Evolutionary conservation across 2,329 filamentous ascomycete genomes (phyloP).

Genomic region (Leptographium galeiforme): DNA sequence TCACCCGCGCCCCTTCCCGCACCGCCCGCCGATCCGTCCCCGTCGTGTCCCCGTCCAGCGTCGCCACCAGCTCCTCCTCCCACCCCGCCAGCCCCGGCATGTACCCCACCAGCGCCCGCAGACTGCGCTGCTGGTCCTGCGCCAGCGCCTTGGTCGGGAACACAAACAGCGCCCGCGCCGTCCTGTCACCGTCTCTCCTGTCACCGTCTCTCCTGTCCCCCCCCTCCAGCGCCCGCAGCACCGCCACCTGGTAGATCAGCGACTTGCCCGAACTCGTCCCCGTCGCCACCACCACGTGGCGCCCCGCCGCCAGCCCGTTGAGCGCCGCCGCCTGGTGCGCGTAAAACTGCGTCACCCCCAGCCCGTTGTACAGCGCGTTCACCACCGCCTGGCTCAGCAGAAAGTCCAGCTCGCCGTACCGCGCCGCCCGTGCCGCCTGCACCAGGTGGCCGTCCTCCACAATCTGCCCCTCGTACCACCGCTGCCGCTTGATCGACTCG

Average conservation of each 20-base stretch:
- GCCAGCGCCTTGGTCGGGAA: slow-evolving; percentile 95
- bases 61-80: slow-evolving; percentile 63
- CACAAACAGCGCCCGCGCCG: slow-evolving; percentile 86
- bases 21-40: slow-evolving; percentile 67
- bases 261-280: slow-evolving; percentile 96
- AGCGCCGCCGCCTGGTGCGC: slow-evolving; percentile 89
- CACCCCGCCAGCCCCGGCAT: slow-evolving; percentile 55
- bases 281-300: slow-evolving; percentile 83
- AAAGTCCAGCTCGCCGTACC: slow-evolving; percentile 76
- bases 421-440: slow-evolving; percentile 70
- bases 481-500: slow-evolving; percentile 62
- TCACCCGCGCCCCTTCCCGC: slow-evolving; percentile 76
- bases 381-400: slow-evolving; percentile 79
- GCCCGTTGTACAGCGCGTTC: slow-evolving; percentile 91
- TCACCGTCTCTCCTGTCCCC: slow-evolving; percentile 29
- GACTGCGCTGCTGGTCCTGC: slow-evolving; percentile 80
- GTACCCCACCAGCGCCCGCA: slow-evolving; percentile 72
- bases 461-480: slow-evolving; percentile 88
- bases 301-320: slow-evolving; percentile 69
- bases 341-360: slow-evolving; percentile 74
- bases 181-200: slow-evolving; percentile 33
- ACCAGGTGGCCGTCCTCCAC: slow-evolving; percentile 86
- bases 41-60: slow-evolving; percentile 89
- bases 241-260: slow-evolving; percentile 92
- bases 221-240: slow-evolving; percentile 72